Base-by-base conservation (phyloP, 2,329 filamentous ascomycete species). In the Didymella pomorum region DNA sequence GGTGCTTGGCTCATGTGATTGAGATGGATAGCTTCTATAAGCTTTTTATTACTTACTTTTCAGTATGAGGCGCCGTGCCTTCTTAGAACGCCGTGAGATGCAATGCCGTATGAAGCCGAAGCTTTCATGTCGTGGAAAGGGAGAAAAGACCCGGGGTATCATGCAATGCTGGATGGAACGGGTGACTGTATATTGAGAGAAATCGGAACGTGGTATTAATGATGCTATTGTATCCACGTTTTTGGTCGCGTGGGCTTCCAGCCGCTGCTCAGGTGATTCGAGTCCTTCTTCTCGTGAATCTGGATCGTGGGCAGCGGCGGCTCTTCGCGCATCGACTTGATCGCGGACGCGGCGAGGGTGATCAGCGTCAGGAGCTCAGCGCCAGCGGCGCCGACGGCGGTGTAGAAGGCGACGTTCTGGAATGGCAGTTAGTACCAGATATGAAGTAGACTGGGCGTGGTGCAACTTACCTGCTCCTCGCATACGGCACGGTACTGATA, bases 401-500 rank as follows among this genome's bases (percentile, higher is more conserved):
- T 68, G 62, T 75, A 75, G 68, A 76, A 75, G 39, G 74, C 74
- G 42, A 75, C 61, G 31, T 68, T 72, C 74, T 76, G 35, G 28
- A 3, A 20, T 10, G 10, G 9, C 10, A 50, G 60, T 75, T 56
- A 74, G 68, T 44, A 33, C 4, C 23, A 42, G 29, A 25, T 5
- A n/a, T 18, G 2, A 2, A 6, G 33, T 25, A 23, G 33, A 39
- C 7, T 11, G 20, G 28, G 9, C n/a, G 31, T n/a, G 14, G 20
- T 6, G 16, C 1, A 21, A 52, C 62, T 58, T 59, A 76, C 74
- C 70, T 76, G 73, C 58, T 77, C 73, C 52, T 72, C 70, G 64
- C 74, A 77, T 46, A 77, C 73, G 26, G 71, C 71, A 61, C 72
- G 72, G 54, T 77, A 77, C 48, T 76, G 73, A 60, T 70, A 75